phyloP scores from a whole-genome alignment of 371 early-diverging fungal species.

The Apophysomyces variabilis region DNA sequence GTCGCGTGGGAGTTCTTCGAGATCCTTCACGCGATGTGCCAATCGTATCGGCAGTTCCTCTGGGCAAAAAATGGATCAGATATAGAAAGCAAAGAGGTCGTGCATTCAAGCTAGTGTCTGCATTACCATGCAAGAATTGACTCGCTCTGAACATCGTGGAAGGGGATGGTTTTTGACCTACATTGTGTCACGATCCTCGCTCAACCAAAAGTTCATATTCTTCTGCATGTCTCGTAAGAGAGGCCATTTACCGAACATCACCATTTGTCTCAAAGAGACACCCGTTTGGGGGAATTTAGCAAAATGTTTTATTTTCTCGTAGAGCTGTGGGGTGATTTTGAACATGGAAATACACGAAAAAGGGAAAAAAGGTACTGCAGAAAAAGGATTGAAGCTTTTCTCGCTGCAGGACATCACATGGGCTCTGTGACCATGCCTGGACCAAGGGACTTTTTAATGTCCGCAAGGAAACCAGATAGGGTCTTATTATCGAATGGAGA shows the following conservation, averaged over 20 bases:
- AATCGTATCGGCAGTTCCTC: slow-evolving; percentile 95
- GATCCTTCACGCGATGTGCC: slow-evolving; percentile 94
- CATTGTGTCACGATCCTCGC: neutral
- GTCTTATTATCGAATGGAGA: too few species aligned
- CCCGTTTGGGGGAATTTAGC: slow-evolving; percentile 88
- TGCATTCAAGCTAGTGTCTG: neutral
- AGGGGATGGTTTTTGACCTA: slow-evolving; percentile 78
- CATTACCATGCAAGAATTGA: slow-evolving; percentile 78
- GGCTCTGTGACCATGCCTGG: too few species aligned
- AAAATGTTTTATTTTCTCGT: slow-evolving; percentile 74
- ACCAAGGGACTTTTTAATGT: too few species aligned
- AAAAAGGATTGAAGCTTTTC: neutral
- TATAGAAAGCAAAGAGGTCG: neutral
- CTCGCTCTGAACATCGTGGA: slow-evolving; percentile 84
- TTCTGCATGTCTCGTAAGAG: neutral
- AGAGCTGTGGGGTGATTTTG: slow-evolving; percentile 58
- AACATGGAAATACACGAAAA: slow-evolving; percentile 29
- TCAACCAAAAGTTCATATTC: neutral
- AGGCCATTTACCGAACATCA: slow-evolving; percentile 78
- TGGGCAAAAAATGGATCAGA: slow-evolving; percentile 7
- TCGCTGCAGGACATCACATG: neutral
- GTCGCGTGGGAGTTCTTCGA: slow-evolving; percentile 87
- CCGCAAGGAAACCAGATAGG: too few species aligned
- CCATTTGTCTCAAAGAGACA: slow-evolving; percentile 92
- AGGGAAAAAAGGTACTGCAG: slow-evolving; percentile 7